phyloP scores from a whole-genome alignment of 768 basidiomycete species.

The Russula sp. region DNA sequence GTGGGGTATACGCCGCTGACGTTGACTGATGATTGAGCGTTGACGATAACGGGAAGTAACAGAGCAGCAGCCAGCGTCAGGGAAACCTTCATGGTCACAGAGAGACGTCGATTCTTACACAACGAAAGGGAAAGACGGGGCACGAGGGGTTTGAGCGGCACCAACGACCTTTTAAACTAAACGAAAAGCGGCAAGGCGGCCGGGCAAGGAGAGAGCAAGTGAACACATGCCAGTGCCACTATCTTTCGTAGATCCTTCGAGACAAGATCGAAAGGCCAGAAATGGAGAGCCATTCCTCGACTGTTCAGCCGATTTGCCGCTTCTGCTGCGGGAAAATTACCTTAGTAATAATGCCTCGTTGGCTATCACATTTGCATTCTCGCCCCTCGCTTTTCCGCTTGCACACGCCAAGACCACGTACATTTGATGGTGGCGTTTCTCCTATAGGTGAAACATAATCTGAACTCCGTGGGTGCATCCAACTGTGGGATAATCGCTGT shows the following conservation, averaged over 20 bases:
- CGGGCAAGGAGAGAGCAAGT: background rate
- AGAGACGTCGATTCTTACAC: background rate
- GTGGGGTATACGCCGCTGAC: slow-evolving; percentile 7
- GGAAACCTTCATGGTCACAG: slow-evolving; percentile 37
- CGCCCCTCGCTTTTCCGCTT: background rate
- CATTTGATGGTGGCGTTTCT: background rate
- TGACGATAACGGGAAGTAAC: slow-evolving; percentile 38
- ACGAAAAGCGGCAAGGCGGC: too few relatives aligned
- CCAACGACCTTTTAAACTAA: slow-evolving; percentile 4
- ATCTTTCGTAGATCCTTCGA: background rate
- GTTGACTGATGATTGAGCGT: slow-evolving; percentile 40
- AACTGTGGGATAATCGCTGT: background rate
- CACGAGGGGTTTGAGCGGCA: background rate
- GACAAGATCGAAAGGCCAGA: background rate
- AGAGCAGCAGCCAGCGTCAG: slow-evolving; percentile 32
- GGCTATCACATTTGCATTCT: background rate
- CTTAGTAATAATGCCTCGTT: too few relatives aligned
- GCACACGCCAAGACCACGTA: background rate
- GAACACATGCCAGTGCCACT: background rate
- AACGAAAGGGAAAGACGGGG: background rate
- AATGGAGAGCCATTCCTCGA: background rate
- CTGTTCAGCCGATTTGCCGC: background rate
- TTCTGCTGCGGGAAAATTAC: background rate
- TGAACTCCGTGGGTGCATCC: background rate
- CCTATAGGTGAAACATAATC: background rate